phyloP scores from a whole-genome alignment of 1,139 yeast genomes.

The Lodderomyces orthopsilosis region DNA sequence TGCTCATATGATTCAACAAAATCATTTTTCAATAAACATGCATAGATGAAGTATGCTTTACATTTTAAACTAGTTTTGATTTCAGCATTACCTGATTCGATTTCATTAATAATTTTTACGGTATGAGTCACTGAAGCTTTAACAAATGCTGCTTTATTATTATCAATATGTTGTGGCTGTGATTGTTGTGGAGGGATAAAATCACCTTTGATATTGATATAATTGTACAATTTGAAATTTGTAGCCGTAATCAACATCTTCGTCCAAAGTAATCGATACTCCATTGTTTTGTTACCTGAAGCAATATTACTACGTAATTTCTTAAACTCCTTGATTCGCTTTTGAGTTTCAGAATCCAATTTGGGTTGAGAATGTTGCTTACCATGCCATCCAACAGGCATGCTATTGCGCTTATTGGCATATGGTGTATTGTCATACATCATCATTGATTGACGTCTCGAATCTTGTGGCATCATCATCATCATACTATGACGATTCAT shows the following conservation, averaged over 20 bases:
- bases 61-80: conserved; percentile 23
- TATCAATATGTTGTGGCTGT: conserved; percentile 17
- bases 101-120: conserved; percentile 36
- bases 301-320: conserved; percentile 38
- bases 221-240: conserved; percentile 39
- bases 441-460: conserved; percentile 4
- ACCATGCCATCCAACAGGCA: conserved; percentile 7
- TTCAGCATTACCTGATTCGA: conserved; percentile 23
- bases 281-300: conserved; percentile 43
- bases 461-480: conserved; percentile 16
- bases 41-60: conserved; percentile 37
- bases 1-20: conserved; percentile 32
- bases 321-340: conserved; percentile 36
- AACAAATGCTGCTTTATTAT: conserved; percentile 37
- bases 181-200: conserved; percentile 19
- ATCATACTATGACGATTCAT: conserved; percentile 22
- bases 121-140: conserved; percentile 43
- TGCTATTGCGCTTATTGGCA: conserved; percentile 11
- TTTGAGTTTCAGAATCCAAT: conserved; percentile 7
- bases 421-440: conserved; percentile 5
- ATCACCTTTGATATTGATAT: conserved; percentile 47
- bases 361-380: conserved; percentile 2
- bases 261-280: conserved; percentile 44
- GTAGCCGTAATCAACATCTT: conserved; percentile 44
- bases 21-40: conserved; percentile 39